Base-by-base conservation (phyloP, 805 yeast species). In the Nakazawaea wickerhamii region DNA sequence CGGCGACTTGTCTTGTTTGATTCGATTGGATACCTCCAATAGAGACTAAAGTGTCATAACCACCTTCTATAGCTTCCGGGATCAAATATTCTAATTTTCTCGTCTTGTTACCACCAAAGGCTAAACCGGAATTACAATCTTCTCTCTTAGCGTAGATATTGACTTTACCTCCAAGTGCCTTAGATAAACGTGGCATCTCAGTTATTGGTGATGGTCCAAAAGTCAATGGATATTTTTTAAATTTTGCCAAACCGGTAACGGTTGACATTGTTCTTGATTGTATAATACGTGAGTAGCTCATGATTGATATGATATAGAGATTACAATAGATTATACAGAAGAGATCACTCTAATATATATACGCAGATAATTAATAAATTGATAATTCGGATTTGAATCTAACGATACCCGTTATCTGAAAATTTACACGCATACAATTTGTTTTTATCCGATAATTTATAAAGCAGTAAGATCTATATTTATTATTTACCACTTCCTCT, bases 151-250 rank as follows among this genome's bases (percentile, higher is more conserved):
- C 64, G 43, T 54, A 60, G 13, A 60, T 57, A 41, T 60, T 56
- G 27, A 58, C 63, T 26, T 60, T 58, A 26, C 55, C 55, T 10
- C 64, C 64, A n/a, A 60, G 45, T 14, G 32, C 36, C 27, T 57
- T 53, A 8, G 63, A 50, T 25, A 60, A 53, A 39, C 59, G 51
- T 8, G 54, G 58, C 46, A 60, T 57, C 23, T 50, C 53, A 14
- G 61, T 54, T 38, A 60, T 60, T 46, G 65, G 65, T 2, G 65
- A 60, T 28, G 64, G 63, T 15, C 65, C 65, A 36, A 60, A 60
- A 11, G 63, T 52, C 28, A 60, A 50, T 19, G 50, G 54, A 40
- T 59, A 53, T 40, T 55, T 60, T 46, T 40, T 39, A 38, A 50
- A 52, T 26, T 52, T 51, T 19, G 48, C 50, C 42, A 52, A 43